Base-by-base conservation (phyloP, 495 filamentous ascomycete species). In the Aspergillus heteromorphus region DNA sequence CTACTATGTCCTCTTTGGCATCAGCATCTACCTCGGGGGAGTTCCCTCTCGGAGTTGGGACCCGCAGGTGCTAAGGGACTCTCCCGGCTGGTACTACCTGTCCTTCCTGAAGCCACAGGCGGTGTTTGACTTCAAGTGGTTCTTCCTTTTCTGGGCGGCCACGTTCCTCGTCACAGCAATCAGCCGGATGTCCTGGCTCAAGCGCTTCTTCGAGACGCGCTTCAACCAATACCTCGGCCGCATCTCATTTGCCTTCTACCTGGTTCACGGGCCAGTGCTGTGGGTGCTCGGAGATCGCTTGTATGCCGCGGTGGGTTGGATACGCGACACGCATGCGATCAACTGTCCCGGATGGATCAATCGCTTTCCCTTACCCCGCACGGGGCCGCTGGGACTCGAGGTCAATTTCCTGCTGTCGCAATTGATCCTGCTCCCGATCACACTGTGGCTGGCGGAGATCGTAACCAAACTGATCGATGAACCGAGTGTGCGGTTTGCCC, bases 371-470 rank as follows among this genome's bases (percentile, higher is more conserved):
- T 58, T 84, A 38, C 68, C 79, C 13, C 75, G 62, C 47, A 64
- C 60, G 29, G 81, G 82, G 0, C 78, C 79, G 2, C 53, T 83
- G 42, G 81, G 82, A 0, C 55, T 84, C 25, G 82, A 86, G 59
- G 14, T 76, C 14, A 73, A 66, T 14, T 84, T 82, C 58, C 66
- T 82, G 19, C 42, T 67, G 14, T 74, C 79, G 10, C 77, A 86
- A 40, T 23, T 84, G 30, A 67, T 86, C 29, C 50, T 84, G 3
- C 58, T 84, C 47, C 80, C 82, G 1, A 43, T 81, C 17, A 86
- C 80, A 0, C 60, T 86, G 0, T 84, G 77, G 68, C 23, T 74
- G n/a, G 79, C 81, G 14, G 82, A 83, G 53, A 34, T 84, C 4
- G 70, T 76, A 17, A 84, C 82, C 8, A 74, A 67, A 58, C 25